Conservation (phyloP, 2,329 filamentous ascomycete species). For the Monosporascus sp. region DNA sequence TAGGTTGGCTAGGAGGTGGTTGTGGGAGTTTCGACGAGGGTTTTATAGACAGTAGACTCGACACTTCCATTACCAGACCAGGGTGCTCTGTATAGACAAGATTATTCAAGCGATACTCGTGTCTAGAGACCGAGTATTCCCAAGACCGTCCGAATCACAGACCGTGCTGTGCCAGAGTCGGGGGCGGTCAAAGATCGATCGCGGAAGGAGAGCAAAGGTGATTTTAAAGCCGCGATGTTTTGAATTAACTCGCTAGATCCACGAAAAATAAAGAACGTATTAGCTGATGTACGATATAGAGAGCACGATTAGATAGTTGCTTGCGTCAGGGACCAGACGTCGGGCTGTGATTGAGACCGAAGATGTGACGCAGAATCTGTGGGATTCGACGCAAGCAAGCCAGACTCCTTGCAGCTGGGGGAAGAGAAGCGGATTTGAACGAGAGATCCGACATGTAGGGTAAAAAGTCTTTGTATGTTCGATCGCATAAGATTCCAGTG, state of each 20-base stretch:
- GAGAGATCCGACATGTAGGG: slow-evolving; percentile 4
- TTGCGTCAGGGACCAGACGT: slow-evolving; percentile 4
- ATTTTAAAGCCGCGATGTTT: slow-evolving; percentile 4
- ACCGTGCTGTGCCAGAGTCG: slow-evolving; percentile 5
- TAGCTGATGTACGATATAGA: slow-evolving; percentile 8
- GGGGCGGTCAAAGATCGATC: slow-evolving; percentile 20
- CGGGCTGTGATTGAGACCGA: slow-evolving; percentile 10
- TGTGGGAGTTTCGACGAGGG: slow-evolving; percentile 14
- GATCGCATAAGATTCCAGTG: slow-evolving; percentile 32
- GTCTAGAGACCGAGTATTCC: slow-evolving; percentile 4
- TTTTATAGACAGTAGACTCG: slow-evolving; percentile 22
- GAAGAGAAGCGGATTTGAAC: slow-evolving; percentile 3
- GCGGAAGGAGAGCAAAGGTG: slow-evolving; percentile 8
- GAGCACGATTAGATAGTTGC: slow-evolving; percentile 2
- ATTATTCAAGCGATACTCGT: slow-evolving; percentile 7
- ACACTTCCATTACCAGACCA: slow-evolving; percentile 26
- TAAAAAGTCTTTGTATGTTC: slow-evolving; percentile 14
- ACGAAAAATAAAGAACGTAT: slow-evolving; percentile 6
- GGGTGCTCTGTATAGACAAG: slow-evolving; percentile 5
- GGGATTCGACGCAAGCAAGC: slow-evolving; percentile 6
- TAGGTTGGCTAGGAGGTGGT: slow-evolving; percentile 13
- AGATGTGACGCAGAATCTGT: slow-evolving; percentile 11
- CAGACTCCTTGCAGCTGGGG: slow-evolving; percentile 10
- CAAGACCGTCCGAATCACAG: slow-evolving; percentile 5
- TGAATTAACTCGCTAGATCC: slow-evolving; percentile 9